These are phyloP conservation scores for Penicillium coffeae DNA, from an alignment of 495 filamentous ascomycete species.

Conservation along the genomic window DNA sequence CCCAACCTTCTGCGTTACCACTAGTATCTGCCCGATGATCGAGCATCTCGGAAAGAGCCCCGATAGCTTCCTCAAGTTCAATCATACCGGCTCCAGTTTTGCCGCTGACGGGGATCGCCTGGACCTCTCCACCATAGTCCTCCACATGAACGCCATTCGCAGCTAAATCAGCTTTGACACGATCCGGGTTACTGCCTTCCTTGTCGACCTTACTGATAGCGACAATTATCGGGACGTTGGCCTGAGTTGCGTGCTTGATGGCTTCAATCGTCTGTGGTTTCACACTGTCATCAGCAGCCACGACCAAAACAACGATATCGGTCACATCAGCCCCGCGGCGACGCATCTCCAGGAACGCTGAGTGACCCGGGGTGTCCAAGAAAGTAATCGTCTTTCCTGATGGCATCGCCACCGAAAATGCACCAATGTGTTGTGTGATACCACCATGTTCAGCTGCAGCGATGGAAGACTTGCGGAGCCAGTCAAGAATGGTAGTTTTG, in stretches of 20 bases:
- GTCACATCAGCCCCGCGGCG: slow-evolving; percentile 94
- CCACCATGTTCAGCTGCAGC: slow-evolving; percentile 90
- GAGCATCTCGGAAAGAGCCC: slow-evolving; percentile 79
- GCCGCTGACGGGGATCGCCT: slow-evolving; percentile 84
- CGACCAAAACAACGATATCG: slow-evolving; percentile 93
- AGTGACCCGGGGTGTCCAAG: slow-evolving; percentile 94
- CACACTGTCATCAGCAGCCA: slow-evolving; percentile 95
- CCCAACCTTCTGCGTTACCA: slow-evolving; percentile 85
- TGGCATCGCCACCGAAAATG: slow-evolving; percentile 89
- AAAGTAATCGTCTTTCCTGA: slow-evolving; percentile 89
- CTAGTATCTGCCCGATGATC: slow-evolving; percentile 79
- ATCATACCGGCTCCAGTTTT: slow-evolving; percentile 92
- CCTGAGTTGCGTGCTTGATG: slow-evolving; percentile 87
- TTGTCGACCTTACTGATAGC: slow-evolving; percentile 99
- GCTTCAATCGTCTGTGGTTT: slow-evolving; percentile 97
- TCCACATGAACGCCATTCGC: slow-evolving; percentile 87
- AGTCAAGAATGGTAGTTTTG: slow-evolving; percentile 95
- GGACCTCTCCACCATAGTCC: slow-evolving; percentile 91
- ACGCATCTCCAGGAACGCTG: slow-evolving; percentile 93
- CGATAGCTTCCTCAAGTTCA: slow-evolving; percentile 84
- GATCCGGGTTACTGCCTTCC: slow-evolving; percentile 68
- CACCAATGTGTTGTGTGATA: slow-evolving; percentile 98
- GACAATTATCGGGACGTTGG: slow-evolving; percentile 92
- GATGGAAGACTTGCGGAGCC: slow-evolving; percentile 86
- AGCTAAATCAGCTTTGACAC: slow-evolving; percentile 83